These are phyloP conservation scores for Venturia pyrina DNA, from an alignment of 2,329 filamentous ascomycete species.

Conservation along the genomic window DNA sequence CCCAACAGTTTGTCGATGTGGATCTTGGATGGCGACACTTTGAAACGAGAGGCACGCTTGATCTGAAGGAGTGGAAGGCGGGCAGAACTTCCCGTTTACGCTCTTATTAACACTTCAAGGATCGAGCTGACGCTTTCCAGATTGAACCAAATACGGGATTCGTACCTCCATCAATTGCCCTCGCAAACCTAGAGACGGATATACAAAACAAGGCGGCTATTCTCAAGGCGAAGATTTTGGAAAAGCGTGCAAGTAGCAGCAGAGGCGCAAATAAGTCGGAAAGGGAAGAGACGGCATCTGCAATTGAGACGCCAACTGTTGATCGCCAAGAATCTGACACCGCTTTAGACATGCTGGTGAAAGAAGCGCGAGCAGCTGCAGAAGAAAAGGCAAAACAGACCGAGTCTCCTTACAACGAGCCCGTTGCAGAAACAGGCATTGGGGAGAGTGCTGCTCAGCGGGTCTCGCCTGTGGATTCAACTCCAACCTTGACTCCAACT, in stretches of 20 bases:
- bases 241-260: constrained; percentile 1
- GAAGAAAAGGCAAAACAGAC: constrained; percentile 5
- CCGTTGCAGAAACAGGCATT: background rate
- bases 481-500: background rate
- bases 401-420: background rate
- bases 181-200: background rate
- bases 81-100: background rate
- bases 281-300: background rate
- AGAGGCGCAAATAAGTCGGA: background rate
- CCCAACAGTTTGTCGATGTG: background rate
- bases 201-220: constrained; percentile 4
- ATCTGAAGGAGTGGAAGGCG: background rate
- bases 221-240: constrained; percentile 1
- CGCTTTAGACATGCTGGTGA: constrained; percentile 2
- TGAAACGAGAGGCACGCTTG: no score
- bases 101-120: background rate
- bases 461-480: background rate
- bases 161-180: background rate
- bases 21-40: no score
- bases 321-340: background rate
- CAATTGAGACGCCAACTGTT: background rate
- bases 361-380: background rate
- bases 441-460: background rate
- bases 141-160: background rate
- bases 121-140: background rate